Evolutionary conservation across 257 asterid genomes (phyloP).

Genomic region (Paraleonurus japonicus): DNA sequence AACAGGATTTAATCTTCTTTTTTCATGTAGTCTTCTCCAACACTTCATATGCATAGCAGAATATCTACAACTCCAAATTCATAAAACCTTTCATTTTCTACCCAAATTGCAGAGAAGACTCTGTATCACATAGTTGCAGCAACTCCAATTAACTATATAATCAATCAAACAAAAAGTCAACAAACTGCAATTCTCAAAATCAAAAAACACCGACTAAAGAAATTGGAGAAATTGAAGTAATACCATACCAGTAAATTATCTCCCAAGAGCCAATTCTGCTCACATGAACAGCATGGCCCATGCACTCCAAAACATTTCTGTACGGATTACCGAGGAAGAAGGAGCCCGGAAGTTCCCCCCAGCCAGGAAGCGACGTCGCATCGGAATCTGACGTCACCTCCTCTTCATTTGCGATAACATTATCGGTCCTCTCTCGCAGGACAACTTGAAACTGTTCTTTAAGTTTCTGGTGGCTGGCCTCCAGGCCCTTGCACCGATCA

Average conservation of each 20-base stretch:
- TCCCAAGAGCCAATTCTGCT: slow-evolving; percentile 45
- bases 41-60: background rate
- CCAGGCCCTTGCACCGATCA: slow-evolving; percentile 50
- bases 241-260: slow-evolving; percentile 67
- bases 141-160: background rate
- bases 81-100: background rate
- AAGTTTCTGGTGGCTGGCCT: slow-evolving; percentile 53
- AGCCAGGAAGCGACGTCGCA: slow-evolving; percentile 27
- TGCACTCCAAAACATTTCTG: slow-evolving; percentile 45
- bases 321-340: slow-evolving; percentile 41
- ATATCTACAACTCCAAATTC: background rate
- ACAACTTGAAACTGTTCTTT: slow-evolving; percentile 43
- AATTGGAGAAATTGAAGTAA: background rate
- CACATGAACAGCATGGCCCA: slow-evolving; percentile 71
- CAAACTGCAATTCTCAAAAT: background rate
- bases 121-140: background rate
- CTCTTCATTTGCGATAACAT: background rate
- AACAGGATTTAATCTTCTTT: slow-evolving; percentile 8
- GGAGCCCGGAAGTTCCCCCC: slow-evolving; percentile 39
- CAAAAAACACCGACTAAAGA: background rate
- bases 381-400: slow-evolving; percentile 29
- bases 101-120: background rate
- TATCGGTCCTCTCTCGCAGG: slow-evolving; percentile 32
- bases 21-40: background rate
- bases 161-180: background rate